phyloP scores from a whole-genome alignment of 768 basidiomycete genomes.

The Pleurotus citrinopileatus region DNA sequence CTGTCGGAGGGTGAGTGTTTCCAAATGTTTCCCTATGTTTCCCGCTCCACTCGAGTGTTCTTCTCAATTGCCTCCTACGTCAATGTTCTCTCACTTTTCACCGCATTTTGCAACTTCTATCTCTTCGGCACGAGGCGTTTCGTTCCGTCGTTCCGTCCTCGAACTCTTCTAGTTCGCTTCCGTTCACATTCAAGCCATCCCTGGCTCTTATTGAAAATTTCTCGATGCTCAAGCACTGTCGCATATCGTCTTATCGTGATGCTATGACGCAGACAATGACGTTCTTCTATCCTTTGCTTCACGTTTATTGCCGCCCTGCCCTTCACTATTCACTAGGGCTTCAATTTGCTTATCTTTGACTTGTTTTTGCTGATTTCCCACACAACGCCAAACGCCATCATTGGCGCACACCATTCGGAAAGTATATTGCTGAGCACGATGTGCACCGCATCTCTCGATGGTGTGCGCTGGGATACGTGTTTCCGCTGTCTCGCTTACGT shows the following conservation, averaged over 20 bases:
- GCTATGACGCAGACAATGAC: background rate
- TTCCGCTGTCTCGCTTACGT: background rate
- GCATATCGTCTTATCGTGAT: background rate
- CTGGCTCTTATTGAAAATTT: background rate
- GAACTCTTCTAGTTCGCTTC: background rate
- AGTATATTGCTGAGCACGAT: background rate
- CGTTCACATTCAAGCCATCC: background rate
- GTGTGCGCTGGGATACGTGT: background rate
- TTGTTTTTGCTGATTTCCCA: background rate
- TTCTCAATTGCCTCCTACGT: too few relatives aligned
- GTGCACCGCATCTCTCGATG: background rate
- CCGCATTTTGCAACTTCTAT: background rate
- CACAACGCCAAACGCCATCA: background rate
- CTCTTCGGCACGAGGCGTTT: background rate
- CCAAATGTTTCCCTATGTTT: background rate
- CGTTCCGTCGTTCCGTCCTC: background rate
- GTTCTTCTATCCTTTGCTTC: background rate
- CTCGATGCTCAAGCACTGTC: too few relatives aligned
- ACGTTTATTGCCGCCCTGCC: background rate
- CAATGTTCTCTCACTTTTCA: background rate
- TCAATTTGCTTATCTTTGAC: background rate
- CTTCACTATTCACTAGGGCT: background rate
- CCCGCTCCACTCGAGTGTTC: too few relatives aligned
- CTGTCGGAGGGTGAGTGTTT: conserved; percentile 48
- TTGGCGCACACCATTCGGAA: background rate